phyloP scores from a whole-genome alignment of 2,329 filamentous ascomycete genomes.

The Colletotrichum destructivum region DNA sequence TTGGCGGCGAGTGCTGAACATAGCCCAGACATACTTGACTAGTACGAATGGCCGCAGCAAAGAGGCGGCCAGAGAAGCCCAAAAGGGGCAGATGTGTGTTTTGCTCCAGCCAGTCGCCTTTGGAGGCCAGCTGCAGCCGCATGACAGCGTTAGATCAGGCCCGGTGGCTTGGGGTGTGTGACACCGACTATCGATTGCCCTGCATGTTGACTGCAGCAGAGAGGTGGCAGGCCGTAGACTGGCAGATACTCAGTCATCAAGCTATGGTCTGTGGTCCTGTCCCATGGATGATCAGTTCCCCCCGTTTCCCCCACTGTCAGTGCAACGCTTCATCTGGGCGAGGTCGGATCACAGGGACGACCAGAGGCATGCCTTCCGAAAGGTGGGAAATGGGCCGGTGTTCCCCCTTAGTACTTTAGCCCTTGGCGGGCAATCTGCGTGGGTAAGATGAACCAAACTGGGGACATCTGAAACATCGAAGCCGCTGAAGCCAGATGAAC shows the following conservation, averaged over 20 bases:
- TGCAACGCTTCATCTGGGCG: constrained; percentile 37
- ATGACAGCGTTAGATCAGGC: constrained; percentile 20
- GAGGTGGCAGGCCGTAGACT: too few relatives aligned
- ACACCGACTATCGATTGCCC: constrained; percentile 34
- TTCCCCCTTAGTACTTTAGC: background rate
- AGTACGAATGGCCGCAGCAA: constrained; percentile 9
- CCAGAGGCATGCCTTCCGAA: constrained; percentile 34
- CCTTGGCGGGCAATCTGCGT: background rate
- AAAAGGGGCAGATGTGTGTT: background rate
- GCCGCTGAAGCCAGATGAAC: constrained; percentile 18
- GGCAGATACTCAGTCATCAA: constrained; percentile 7
- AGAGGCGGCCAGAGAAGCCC: background rate
- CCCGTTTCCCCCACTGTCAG: constrained; percentile 3
- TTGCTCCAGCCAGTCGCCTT: constrained; percentile 16
- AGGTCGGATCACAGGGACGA: constrained; percentile 29
- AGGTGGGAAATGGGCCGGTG: constrained; percentile 1
- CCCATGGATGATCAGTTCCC: constrained; percentile 2
- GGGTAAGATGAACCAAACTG: background rate
- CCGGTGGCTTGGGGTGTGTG: constrained; percentile 18
- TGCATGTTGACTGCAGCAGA: constrained; percentile 17
- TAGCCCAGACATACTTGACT: constrained; percentile 20
- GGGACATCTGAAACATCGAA: constrained; percentile 31
- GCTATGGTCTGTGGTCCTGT: constrained; percentile 30
- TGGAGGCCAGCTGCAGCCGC: constrained; percentile 5
- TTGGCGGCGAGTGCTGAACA: constrained; percentile 16